Evolutionary conservation across 345 rosid genomes (phyloP), one percentile per base, ranked within the genome.

Genomic region (Pistacia vera): DNA sequence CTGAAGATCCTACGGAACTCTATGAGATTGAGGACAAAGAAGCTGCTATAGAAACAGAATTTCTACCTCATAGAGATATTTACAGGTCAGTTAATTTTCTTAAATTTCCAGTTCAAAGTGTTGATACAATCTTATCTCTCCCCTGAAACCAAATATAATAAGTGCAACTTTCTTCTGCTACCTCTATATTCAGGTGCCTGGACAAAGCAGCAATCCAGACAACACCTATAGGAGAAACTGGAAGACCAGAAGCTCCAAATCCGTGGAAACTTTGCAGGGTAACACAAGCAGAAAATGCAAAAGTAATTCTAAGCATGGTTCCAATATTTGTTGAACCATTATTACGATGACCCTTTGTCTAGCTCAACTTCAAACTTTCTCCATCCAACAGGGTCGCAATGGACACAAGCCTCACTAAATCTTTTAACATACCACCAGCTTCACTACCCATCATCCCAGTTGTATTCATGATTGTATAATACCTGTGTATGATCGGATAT

Each of bases 221-320:
- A 61, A 51, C 80, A 60, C 28, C 68, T 13, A 7, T 69, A 48
- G 69, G 22, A 52, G 20, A 81, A 14, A n/a, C 41, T n/a, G 30
- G 35, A 35, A 46, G 11, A 30, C 54, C 66, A 30, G 72, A 75
- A 68, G 48, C 77, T 55, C 86, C 52, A 33, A 84, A 70, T 76
- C 92, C 88, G 20, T 86, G 91, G 95, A 90, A 77, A 67, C 89
- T 88, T 46, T 84, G 90, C 83, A 79, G 83, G 66, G 86, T 90
- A 25, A 90, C 91, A 1, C 91, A 87, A 82, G 95, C 87, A 11
- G 91, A 90, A 73, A 86, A 78, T 5, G 91, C 88, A 11, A 88
- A 90, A 71, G 80, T 85, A 69, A 38, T 88, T n/a, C 75, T 83
- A 1, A 84, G 89, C 41, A 78, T 90, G 85, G 7, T 82, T 20